These are phyloP conservation scores for Saraca asoca DNA, from an alignment of 331 rosid genomes.

Conservation along the genomic window DNA sequence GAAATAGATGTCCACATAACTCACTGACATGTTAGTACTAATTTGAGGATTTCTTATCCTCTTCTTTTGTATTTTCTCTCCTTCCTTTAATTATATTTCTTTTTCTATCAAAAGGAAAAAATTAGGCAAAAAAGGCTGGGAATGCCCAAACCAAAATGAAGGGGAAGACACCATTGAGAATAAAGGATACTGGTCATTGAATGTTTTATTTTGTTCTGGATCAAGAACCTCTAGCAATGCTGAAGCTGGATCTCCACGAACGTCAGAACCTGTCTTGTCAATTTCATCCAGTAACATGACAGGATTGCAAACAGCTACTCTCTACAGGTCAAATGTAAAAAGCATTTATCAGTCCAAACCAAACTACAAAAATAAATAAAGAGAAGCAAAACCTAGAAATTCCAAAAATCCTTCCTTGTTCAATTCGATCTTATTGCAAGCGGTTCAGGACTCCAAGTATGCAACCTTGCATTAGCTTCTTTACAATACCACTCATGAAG, in stretches of 20 bases:
- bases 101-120: too few relatives aligned
- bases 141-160: slow-evolving; percentile 21
- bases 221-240: slow-evolving; percentile 98
- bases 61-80: too few relatives aligned
- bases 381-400: neutral
- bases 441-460: slow-evolving; percentile 15
- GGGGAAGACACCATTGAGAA: slow-evolving; percentile 21
- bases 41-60: too few relatives aligned
- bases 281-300: slow-evolving; percentile 97
- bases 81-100: too few relatives aligned
- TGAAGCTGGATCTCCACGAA: slow-evolving; percentile 99
- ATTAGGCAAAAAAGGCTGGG: neutral
- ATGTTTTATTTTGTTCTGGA: slow-evolving; percentile 90
- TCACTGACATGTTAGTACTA: slow-evolving; percentile 1
- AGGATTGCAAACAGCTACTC: slow-evolving; percentile 86
- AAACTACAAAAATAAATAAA: neutral
- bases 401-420: slow-evolving; percentile 11
- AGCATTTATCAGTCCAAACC: slow-evolving; percentile 15
- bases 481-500: neutral
- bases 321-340: slow-evolving; percentile 48
- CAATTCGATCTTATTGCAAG: slow-evolving; percentile 10
- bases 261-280: slow-evolving; percentile 96
- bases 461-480: neutral
- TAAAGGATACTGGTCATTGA: slow-evolving; percentile 98
- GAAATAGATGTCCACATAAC: slow-evolving; percentile 7